Evolutionary conservation across 352 stramenopile genomes (phyloP).

Genomic region (Pythium rhizo-oryzae): DNA sequence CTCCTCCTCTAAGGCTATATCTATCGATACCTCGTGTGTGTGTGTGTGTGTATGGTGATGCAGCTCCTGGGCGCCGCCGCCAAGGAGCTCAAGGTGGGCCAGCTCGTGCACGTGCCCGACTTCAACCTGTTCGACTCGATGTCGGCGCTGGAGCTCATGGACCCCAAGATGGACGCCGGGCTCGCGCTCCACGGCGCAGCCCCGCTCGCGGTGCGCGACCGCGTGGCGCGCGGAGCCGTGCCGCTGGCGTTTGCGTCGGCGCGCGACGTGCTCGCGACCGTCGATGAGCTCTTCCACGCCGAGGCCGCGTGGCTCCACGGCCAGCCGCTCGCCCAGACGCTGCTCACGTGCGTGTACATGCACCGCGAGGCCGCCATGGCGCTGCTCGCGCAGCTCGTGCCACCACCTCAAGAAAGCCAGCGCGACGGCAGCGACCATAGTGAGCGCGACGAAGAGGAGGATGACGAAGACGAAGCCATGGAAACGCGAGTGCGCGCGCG

Average conservation of each 20-base stretch:
- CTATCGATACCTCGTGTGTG: too few relatives aligned
- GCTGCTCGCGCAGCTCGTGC: constrained; percentile 55
- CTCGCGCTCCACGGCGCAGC: constrained; percentile 65
- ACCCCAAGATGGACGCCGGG: constrained; percentile 94
- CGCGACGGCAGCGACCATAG: neutral
- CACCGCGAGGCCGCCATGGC: constrained; percentile 75
- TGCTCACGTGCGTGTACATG: constrained; percentile 90
- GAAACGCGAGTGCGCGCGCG: constrained; percentile 35
- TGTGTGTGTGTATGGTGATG: neutral
- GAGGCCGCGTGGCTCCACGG: constrained; percentile 86
- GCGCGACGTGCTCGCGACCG: constrained; percentile 69
- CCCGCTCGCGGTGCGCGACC: constrained; percentile 57
- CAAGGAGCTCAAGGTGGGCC: constrained; percentile 80
- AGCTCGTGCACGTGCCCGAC: constrained; percentile 73
- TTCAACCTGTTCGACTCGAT: constrained; percentile 96
- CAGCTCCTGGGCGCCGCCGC: constrained; percentile 64
- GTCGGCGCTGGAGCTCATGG: constrained; percentile 94
- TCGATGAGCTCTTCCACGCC: constrained; percentile 76
- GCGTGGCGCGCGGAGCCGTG: constrained; percentile 43
- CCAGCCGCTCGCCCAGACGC: constrained; percentile 84
- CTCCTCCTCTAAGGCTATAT: too few relatives aligned
- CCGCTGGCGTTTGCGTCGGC: constrained; percentile 66
- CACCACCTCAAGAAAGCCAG: neutral
- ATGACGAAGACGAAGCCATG: constrained; percentile 27
- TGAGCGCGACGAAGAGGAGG: neutral